These are phyloP conservation scores for Austroboletus novae-zelandiae DNA, from an alignment of 1,284 basidiomycete genomes.

Conservation along the genomic window DNA sequence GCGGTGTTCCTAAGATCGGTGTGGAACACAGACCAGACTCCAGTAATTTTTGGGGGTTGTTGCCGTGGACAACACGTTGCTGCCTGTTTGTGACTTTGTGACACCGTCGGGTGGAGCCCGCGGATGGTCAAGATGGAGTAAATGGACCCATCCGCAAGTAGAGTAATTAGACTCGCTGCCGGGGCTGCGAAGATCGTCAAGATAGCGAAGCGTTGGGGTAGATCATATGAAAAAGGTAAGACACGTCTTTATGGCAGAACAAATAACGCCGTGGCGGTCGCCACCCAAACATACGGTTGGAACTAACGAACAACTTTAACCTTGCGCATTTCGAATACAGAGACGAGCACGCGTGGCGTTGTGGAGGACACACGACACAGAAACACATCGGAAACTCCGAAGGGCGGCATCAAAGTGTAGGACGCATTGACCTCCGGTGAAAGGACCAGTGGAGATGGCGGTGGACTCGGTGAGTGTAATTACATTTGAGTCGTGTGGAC, in stretches of 20 bases:
- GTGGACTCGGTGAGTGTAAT: slow-evolving; percentile 17
- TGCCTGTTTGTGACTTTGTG: no score
- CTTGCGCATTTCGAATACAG: neutral
- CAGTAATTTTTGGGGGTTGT: no score
- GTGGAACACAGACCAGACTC: no score
- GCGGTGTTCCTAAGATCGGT: no score
- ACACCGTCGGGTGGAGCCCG: no score
- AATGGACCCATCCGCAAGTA: no score
- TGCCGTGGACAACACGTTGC: no score
- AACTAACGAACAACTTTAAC: neutral
- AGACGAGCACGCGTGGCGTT: neutral
- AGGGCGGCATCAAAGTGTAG: neutral
- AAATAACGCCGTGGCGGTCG: slow-evolving; percentile 3
- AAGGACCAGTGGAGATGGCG: slow-evolving; percentile 5
- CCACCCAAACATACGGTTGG: slow-evolving; percentile 1
- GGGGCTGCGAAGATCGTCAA: no score
- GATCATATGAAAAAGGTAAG: neutral
- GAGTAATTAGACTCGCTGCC: no score
- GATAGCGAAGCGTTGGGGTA: no score
- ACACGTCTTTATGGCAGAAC: neutral
- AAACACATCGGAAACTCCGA: neutral
- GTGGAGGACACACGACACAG: neutral
- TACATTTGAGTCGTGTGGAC: neutral
- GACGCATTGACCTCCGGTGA: no score
- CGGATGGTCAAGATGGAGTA: no score